Evolutionary conservation across 2,329 filamentous ascomycete genomes (phyloP), one percentile per base, ranked within the genome.

Genomic region (Cordyceps cicadae): DNA sequence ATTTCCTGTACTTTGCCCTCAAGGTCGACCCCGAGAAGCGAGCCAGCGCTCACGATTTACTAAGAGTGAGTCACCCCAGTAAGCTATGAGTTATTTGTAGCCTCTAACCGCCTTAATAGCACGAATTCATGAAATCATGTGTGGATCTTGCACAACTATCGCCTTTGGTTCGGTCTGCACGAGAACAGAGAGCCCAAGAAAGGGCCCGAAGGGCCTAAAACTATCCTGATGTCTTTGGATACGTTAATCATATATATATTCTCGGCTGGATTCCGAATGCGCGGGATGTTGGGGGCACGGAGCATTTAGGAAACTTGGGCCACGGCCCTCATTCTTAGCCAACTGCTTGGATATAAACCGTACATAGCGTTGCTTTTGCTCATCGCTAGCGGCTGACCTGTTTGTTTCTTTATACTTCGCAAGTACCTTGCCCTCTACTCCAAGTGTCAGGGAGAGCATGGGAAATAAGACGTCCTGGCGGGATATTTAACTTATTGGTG

Each of bases 11-110:
- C 69, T 92, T 96, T 74, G 93, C 94, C 6, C 81, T 99, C 59
- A 96, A 95, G 79, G 94, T 99, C 6, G 94, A 97, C 70, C 93
- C 94, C 1, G 94, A 97, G 77, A 96, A 96, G 84, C 83, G 94
- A 75, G 92, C 92, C 45, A 96, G 91, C 70, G 94, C 94, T 41
- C 90, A 96, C 75, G 93, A 97, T 78, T 77, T 99, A 63, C 80
- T 99, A 67, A 87, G 90, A 78, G 94, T 97, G 82, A 77, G 89
- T 66, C 49, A 57, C 70, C 60, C 68, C 48, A 48, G 7, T 32
- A 55, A 43, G 15, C 55, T 61, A 6, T 64, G 76, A 73, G 71
- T 77, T 50, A 39, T 49, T 14, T 43, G n/a, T 5, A n/a, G 24
- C 2, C 41, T 32, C 37, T 69, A 71, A 63, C 72, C 60, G 48